phyloP scores from a whole-genome alignment of 2,329 filamentous ascomycete genomes.

The Mollisiaceae sp. region DNA sequence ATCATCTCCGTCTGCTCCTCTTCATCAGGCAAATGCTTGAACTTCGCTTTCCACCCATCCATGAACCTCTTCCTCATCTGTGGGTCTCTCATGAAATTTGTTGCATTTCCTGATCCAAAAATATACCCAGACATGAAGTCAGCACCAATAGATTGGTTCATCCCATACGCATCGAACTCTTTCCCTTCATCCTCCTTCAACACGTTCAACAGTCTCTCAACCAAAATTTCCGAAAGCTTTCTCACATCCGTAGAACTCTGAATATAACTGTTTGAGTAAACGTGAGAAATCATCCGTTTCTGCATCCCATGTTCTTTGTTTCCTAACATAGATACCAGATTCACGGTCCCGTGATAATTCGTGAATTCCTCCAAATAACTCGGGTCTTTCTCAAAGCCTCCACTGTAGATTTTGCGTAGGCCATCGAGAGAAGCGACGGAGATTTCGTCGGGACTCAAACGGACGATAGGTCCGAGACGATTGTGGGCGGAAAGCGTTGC shows the following conservation, averaged over 20 bases:
- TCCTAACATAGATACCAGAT: conserved; percentile 69
- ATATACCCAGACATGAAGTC: conserved; percentile 76
- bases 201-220: conserved; percentile 64
- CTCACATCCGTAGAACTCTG: conserved; percentile 62
- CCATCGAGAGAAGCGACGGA: conserved; percentile 22
- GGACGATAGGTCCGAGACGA: conserved; percentile 22
- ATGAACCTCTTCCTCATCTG: conserved; percentile 8
- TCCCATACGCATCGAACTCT: conserved; percentile 58
- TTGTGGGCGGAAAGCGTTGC: conserved; percentile 20
- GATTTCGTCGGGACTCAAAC: conserved; percentile 25
- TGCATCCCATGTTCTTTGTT: conserved; percentile 67
- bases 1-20: conserved; percentile 8
- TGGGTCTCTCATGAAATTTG: conserved; percentile 54
- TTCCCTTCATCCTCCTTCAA: conserved; percentile 41
- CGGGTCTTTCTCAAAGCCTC: conserved; percentile 22
- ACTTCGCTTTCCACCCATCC: conserved; percentile 1
- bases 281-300: conserved; percentile 77
- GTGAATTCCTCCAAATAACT: conserved; percentile 57
- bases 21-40: conserved; percentile 3
- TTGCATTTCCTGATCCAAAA: conserved; percentile 66
- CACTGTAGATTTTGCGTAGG: conserved; percentile 20
- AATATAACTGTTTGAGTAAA: conserved; percentile 79
- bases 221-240: conserved; percentile 58
- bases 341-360: conserved; percentile 59
- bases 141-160: conserved; percentile 73